Evolutionary conservation across 139 green algal genomes (phyloP).

Genomic region (Chlorella sp.): DNA sequence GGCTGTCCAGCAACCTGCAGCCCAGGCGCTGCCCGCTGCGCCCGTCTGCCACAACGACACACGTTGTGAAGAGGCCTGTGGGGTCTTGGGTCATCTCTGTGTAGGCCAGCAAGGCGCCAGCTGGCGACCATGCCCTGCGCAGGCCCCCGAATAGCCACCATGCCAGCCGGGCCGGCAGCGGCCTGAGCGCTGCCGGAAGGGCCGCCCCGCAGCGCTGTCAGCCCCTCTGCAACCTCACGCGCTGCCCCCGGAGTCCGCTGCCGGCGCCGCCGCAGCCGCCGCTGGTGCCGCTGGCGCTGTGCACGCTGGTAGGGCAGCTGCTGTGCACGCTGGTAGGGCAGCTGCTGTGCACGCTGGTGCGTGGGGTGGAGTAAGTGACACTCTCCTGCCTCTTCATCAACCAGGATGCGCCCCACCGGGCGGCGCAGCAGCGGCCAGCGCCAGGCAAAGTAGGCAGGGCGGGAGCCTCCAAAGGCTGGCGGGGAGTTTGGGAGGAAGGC

Average conservation of each 20-base stretch:
- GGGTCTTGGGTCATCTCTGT: neutral
- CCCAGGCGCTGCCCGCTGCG: neutral
- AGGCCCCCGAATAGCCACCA: too few species aligned
- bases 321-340: neutral
- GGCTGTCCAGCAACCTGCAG: neutral
- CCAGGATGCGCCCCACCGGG: neutral
- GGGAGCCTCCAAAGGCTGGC: conserved; percentile 17
- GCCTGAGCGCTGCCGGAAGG: neutral
- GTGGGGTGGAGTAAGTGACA: neutral
- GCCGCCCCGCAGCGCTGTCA: neutral
- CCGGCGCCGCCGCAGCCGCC: neutral
- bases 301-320: neutral
- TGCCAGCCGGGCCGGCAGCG: too few species aligned
- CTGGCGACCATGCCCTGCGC: neutral
- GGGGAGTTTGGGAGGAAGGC: neutral
- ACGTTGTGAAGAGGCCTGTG: neutral
- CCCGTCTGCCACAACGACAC: neutral
- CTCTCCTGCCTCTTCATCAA: neutral
- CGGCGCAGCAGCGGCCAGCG: conserved; percentile 15
- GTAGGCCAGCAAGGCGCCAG: conserved; percentile 11
- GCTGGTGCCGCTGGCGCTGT: neutral
- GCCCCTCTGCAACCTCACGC: neutral
- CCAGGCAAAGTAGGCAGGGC: conserved; percentile 20
- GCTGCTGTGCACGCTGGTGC: neutral
- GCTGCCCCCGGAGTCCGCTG: neutral